Percentiles rank a stretch among this genome's conserved stretches.
Conservation (phyloP, 768 basidiomycete genomes). For the Gymnopilus junonius region DNA sequence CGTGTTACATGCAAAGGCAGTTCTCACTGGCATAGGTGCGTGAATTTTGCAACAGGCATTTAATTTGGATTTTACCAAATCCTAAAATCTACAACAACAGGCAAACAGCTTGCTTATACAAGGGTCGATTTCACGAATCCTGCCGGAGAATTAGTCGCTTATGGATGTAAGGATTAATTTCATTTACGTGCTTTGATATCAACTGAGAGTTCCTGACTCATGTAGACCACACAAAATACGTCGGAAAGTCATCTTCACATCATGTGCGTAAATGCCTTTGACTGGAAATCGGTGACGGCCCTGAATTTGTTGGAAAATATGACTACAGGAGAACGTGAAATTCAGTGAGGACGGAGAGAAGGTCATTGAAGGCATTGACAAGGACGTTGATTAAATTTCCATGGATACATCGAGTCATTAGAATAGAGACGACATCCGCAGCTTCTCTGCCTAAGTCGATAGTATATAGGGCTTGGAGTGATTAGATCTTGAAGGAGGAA, state of each 20-base stretch:
- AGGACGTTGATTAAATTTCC: conserved; percentile 15
- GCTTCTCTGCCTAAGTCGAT: not conserved
- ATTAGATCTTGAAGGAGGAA: not conserved
- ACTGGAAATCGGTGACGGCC: not conserved
- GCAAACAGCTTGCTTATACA: conserved; percentile 81
- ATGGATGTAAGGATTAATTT: conserved; percentile 59
- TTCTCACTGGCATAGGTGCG: conserved; percentile 72
- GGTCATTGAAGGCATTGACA: conserved; percentile 67
- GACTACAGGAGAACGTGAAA: conserved; percentile 68
- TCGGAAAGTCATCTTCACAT: conserved; percentile 68
- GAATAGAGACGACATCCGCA: not conserved
- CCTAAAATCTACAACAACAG: conserved; percentile 36
- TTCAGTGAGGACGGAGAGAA: conserved; percentile 80
- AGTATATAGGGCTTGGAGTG: not conserved
- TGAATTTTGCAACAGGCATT: not conserved
- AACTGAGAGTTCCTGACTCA: not conserved
- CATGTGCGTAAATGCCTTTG: conserved; percentile 33
- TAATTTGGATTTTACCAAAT: not conserved
- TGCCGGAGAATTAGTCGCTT: conserved; percentile 74
- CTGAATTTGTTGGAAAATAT: not conserved
- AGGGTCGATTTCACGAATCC: conserved; percentile 74
- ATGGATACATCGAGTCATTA: not conserved
- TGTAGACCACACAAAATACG: conserved; percentile 84
- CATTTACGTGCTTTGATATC: conserved; percentile 1
- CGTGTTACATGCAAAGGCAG: conserved; percentile 63